Base-by-base conservation (phyloP, 495 filamentous ascomycete genomes). In the Barbatosphaeria neglecta region DNA sequence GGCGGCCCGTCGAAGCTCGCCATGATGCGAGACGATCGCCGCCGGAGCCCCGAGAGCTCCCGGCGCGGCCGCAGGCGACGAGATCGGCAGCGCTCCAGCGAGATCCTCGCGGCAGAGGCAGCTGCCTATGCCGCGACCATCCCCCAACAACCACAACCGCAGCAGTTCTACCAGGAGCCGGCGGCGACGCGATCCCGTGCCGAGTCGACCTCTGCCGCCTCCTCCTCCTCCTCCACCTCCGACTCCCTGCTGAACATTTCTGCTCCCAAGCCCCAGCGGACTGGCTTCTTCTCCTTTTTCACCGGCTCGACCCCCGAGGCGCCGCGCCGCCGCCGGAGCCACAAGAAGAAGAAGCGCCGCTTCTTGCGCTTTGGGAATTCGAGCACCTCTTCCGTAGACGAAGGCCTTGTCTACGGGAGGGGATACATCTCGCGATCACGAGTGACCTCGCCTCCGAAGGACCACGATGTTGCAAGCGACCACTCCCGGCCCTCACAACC, bases 391-490 rank as follows among this genome's bases (percentile, higher is more conserved):
- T 70, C 69, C 4, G 60, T 76, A 33, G 66, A 73, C 42, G 69
- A 65, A 37, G 74, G 77, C 43, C 52, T 78, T 37, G 75, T 74
- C 19, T 78, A 78, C 48, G 75, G 75, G 27, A 66, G 59, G 16
- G 75, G 74, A 8, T 78, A 73, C 50, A 60, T 76, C 37, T 68
- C 69, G 24, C 56, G 61, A 35, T 58, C 50, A 0, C 61, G 61
- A 23, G 54, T 63, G 19, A 52, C 51, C 40, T 49, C 50, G 22
- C 46, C 27, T 41, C 44, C 24, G 31, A 45, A 44, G 22, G 6
- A 40, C 28, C 20, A 43, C 37, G 31, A 51, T 17, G 35, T 45
- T 19, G 50, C 49, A 22, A 50, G 27, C 39, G 52, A 45, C 15
- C 50, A 16, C 19, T 54, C 28, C 8, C 45, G 41, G 11, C 45